These are phyloP conservation scores for Citeromyces hawaiiensis DNA, from an alignment of 1,139 yeast genomes.

Conservation along the genomic window DNA sequence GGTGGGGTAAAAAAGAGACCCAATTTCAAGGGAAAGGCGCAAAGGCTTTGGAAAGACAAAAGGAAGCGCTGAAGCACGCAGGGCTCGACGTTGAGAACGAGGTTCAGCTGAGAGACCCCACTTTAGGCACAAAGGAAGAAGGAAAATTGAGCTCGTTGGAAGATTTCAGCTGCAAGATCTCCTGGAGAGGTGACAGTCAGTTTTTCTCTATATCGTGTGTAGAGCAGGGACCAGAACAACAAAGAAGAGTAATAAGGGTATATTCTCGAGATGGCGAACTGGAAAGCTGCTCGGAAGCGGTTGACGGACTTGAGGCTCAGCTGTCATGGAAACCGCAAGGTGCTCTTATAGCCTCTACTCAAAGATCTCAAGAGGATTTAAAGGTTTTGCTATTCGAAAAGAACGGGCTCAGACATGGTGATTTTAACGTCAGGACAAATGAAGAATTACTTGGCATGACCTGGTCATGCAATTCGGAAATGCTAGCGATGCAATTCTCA, in stretches of 20 bases:
- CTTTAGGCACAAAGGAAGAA: constrained; percentile 60
- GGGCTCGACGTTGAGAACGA: constrained; percentile 51
- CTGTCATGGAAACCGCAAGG: constrained; percentile 92
- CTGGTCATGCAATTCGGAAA: constrained; percentile 81
- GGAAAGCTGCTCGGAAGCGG: constrained; percentile 84
- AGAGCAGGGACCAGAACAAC: constrained; percentile 35
- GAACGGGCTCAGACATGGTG: constrained; percentile 88
- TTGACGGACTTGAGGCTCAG: constrained; percentile 61
- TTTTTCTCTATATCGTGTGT: constrained; percentile 58
- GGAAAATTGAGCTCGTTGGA: constrained; percentile 54
- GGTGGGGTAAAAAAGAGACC: constrained; percentile 97
- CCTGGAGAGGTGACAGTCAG: constrained; percentile 97
- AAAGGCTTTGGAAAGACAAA: constrained; percentile 61
- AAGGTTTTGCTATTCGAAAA: constrained; percentile 76
- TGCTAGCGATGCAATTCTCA: constrained; percentile 51
- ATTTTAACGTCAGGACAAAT: constrained; percentile 55
- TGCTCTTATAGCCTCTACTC: constrained; percentile 71
- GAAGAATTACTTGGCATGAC: constrained; percentile 37
- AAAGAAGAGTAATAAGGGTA: constrained; percentile 63
- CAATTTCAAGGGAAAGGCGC: constrained; percentile 95
- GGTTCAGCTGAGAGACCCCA: constrained; percentile 71
- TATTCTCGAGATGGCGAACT: constrained; percentile 68
- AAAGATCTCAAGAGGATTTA: constrained; percentile 36
- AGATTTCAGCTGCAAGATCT: constrained; percentile 28
- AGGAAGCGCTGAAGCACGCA: constrained; percentile 45